Conservation (phyloP, 2,329 filamentous ascomycete genomes). For the Fusarium floridanum region DNA sequence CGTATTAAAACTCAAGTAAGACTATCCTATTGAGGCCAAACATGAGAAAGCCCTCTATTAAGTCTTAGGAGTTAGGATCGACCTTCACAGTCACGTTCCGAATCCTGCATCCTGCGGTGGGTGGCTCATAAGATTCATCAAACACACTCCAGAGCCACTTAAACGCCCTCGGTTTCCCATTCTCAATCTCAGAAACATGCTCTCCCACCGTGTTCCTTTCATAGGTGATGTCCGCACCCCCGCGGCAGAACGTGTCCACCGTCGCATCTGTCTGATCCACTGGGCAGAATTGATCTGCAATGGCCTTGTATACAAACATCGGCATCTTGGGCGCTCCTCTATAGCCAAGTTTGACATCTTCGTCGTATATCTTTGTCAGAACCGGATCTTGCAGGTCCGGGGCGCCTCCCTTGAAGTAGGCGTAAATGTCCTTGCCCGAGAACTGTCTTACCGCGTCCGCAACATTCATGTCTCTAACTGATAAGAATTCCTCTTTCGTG, state of each 20-base stretch:
- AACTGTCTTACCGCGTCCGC: slow-evolving; percentile 35
- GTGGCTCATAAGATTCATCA: slow-evolving; percentile 28
- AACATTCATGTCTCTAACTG: not conserved
- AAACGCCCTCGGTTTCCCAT: slow-evolving; percentile 26
- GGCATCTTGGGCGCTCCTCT: slow-evolving; percentile 61
- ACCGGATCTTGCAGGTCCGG: slow-evolving; percentile 43
- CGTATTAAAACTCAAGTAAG: not conserved
- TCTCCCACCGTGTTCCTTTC: slow-evolving; percentile 58
- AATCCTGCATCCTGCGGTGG: not conserved
- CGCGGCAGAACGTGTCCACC: slow-evolving; percentile 55
- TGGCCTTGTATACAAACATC: slow-evolving; percentile 64
- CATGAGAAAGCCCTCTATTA: not conserved
- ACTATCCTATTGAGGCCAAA: not conserved
- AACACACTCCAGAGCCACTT: slow-evolving; percentile 33
- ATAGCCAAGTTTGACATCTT: slow-evolving; percentile 48
- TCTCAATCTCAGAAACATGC: slow-evolving; percentile 50
- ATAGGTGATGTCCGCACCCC: slow-evolving; percentile 58
- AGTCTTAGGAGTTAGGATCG: not conserved
- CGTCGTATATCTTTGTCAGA: slow-evolving; percentile 41
- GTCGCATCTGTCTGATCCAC: slow-evolving; percentile 59
- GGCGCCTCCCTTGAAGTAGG: slow-evolving; percentile 46
- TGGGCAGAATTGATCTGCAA: slow-evolving; percentile 59
- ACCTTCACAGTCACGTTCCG: not conserved
- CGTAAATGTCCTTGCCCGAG: slow-evolving; percentile 42
- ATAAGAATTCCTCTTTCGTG: slow-evolving; percentile 32